phyloP scores from a whole-genome alignment of 23 red algal genomes.

The Gracilaria gracilis region DNA sequence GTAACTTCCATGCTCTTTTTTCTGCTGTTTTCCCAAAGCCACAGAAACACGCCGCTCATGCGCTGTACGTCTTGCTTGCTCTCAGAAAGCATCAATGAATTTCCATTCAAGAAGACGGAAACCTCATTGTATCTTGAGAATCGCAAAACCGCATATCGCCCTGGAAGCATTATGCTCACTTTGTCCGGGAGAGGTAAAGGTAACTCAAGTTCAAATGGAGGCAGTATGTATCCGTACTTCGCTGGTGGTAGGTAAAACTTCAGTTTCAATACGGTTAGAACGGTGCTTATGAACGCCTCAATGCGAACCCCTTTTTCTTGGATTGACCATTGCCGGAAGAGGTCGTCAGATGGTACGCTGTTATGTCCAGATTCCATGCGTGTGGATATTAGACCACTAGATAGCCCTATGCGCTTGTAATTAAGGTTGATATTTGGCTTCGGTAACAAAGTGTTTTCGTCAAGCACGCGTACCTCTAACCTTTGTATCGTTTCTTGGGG shows the following conservation, averaged over 20 bases:
- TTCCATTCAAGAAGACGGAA: constrained; percentile 9
- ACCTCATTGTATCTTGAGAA: constrained; percentile 35
- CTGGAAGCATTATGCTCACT: constrained; percentile 34
- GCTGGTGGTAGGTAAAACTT: constrained; percentile 10
- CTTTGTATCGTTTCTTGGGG: no score
- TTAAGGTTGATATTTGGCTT: no score
- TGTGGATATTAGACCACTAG: background rate
- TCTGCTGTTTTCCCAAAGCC: background rate
- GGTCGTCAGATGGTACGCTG: background rate
- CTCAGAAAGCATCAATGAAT: constrained; percentile 1
- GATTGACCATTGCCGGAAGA: background rate
- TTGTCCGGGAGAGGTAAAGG: constrained; percentile 20
- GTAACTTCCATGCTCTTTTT: background rate
- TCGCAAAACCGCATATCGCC: background rate
- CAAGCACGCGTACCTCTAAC: no score
- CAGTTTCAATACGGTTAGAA: constrained; percentile 1
- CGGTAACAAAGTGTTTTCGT: background rate
- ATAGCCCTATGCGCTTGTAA: background rate
- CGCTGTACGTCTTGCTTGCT: background rate
- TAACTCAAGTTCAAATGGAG: constrained; percentile 17
- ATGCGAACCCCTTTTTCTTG: constrained; percentile 3
- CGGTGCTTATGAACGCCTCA: constrained; percentile 2
- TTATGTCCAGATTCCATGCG: background rate
- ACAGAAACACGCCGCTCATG: background rate
- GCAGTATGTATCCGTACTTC: constrained; percentile 10